A percentile compares a stretch with the other conserved stretches of the same genome.
phyloP scores from a whole-genome alignment of 768 basidiomycete genomes.

The Leccinum uliginosum region DNA sequence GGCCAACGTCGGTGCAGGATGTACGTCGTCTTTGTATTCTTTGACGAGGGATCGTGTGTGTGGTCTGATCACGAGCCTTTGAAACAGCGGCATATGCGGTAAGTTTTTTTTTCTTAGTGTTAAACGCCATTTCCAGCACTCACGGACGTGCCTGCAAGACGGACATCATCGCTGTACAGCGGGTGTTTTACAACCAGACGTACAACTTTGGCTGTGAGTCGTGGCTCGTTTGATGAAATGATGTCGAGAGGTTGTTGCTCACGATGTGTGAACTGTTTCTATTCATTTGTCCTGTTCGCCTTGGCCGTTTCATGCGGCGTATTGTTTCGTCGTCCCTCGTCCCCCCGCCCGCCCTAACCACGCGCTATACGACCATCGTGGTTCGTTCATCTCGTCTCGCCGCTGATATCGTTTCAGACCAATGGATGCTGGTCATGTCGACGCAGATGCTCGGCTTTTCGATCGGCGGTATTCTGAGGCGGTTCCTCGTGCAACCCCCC shows the following conservation, averaged over 20 bases:
- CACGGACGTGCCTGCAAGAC: constrained; percentile 35
- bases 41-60: not conserved
- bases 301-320: not conserved
- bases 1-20: constrained; percentile 39
- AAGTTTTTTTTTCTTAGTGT: too few species aligned
- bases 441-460: constrained; percentile 68
- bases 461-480: constrained; percentile 53
- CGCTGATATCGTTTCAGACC: constrained; percentile 31
- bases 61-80: too few species aligned
- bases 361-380: not conserved
- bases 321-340: not conserved
- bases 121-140: not conserved
- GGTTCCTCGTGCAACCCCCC: constrained; percentile 61
- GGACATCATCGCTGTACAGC: constrained; percentile 71
- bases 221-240: not conserved
- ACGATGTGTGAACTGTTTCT: not conserved
- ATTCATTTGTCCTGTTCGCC: too few species aligned
- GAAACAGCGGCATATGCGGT: constrained; percentile 45
- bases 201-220: constrained; percentile 47
- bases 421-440: constrained; percentile 64
- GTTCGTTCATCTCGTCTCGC: not conserved
- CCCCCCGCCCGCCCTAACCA: too few species aligned
- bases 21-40: constrained; percentile 20
- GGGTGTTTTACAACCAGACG: constrained; percentile 59
- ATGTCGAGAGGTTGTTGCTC: not conserved